Percentiles rank a stretch among this genome's conserved stretches.
Conservation (phyloP, 331 rosid species). For the Rosa hybrid region DNA sequence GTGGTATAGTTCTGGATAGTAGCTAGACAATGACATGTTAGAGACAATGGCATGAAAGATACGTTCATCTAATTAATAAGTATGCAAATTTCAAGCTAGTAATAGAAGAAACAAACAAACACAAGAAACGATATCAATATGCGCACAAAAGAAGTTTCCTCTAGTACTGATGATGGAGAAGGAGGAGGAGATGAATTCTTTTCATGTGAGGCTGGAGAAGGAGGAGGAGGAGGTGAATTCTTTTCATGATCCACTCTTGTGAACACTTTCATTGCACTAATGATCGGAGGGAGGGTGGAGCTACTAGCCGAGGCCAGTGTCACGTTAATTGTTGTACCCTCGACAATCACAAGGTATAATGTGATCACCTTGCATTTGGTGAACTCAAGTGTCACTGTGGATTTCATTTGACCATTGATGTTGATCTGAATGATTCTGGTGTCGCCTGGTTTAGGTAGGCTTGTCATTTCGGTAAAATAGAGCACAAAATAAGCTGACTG, state of each 20-base stretch:
- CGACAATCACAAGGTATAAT: constrained; percentile 18
- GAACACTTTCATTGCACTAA: constrained; percentile 26
- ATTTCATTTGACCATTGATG: constrained; percentile 18
- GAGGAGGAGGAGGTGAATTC: constrained; percentile 2
- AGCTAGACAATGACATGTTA: not conserved
- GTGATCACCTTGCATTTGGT: not conserved
- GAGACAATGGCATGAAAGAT: not conserved
- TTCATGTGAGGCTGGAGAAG: not conserved
- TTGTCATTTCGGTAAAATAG: constrained; percentile 2
- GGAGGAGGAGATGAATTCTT: not conserved
- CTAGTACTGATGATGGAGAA: not conserved
- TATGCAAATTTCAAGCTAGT: not conserved
- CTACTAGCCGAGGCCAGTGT: constrained; percentile 5
- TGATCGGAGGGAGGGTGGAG: constrained; percentile 16
- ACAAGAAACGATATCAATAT: not conserved
- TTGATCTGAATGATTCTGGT: constrained; percentile 14
- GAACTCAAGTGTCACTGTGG: not conserved
- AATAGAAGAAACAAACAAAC: constrained; percentile 7
- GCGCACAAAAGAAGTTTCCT: not conserved
- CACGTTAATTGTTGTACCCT: constrained; percentile 8
- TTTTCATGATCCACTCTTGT: constrained; percentile 13
- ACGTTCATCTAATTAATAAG: too few species aligned
- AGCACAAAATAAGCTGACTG: constrained; percentile 29
- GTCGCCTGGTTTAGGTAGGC: not conserved
- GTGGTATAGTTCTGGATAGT: too few species aligned